Evolutionary conservation across 192 early-diverging fungal genomes (phyloP).

Genomic region (Podila verticillata): DNA sequence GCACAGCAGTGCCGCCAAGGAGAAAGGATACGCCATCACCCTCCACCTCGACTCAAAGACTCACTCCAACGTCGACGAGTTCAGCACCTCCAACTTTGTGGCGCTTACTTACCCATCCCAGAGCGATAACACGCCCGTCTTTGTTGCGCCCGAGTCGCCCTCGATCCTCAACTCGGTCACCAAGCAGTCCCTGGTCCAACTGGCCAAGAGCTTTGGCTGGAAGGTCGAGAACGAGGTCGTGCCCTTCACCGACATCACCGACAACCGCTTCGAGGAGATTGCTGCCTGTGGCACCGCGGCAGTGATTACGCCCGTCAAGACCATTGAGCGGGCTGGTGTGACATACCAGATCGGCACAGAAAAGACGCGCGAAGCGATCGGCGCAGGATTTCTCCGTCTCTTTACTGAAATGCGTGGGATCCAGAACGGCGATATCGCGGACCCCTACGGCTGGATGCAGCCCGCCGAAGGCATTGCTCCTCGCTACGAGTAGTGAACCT

Average conservation of each 20-base stretch:
- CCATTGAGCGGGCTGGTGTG: conserved; percentile 67
- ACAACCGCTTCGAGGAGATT: conserved; percentile 71
- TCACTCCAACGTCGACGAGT: conserved; percentile 75
- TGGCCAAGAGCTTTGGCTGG: conserved; percentile 75
- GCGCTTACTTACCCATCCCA: conserved; percentile 64
- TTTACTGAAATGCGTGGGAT: conserved; percentile 70
- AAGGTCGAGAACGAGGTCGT: conserved; percentile 63
- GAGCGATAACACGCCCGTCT: conserved; percentile 54
- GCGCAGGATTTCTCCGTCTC: conserved; percentile 62
- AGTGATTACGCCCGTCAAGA: conserved; percentile 75
- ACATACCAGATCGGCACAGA: conserved; percentile 53
- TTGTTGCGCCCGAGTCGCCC: conserved; percentile 74
- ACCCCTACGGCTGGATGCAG: conserved; percentile 77
- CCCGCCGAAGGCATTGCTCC: conserved; percentile 66
- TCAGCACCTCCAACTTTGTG: conserved; percentile 83
- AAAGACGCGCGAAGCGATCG: conserved; percentile 56
- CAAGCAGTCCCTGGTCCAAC: conserved; percentile 67
- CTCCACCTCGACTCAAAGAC: conserved; percentile 78
- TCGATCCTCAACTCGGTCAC: conserved; percentile 75
- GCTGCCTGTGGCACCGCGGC: conserved; percentile 82
- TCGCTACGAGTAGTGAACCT: conserved; percentile 18
- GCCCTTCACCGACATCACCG: conserved; percentile 62
- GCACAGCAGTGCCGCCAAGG: conserved; percentile 67
- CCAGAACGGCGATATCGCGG: conserved; percentile 70
- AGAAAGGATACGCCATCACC: conserved; percentile 73